Evolutionary conservation across 768 basidiomycete genomes (phyloP), one percentile per base, ranked within the genome.

Genomic region (Daedalea quercina): DNA sequence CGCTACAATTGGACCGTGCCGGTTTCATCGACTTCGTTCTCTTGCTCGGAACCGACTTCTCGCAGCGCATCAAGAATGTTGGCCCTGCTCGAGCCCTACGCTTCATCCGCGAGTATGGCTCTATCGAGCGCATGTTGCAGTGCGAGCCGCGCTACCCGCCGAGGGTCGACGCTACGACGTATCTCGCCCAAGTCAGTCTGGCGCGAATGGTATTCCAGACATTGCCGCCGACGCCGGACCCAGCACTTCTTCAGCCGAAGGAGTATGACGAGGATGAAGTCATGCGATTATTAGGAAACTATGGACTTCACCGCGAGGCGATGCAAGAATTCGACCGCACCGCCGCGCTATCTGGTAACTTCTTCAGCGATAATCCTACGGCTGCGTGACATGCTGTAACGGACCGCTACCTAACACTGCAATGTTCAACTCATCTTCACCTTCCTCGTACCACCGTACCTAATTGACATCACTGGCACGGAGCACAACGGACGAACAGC

Each of bases 31-130:
- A 96, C 69, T 93, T 95, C 67, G 84, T 82, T 0, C 79, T 95
- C 47, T 75, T 96, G 6, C 77, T 94, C 9, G 94, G 94, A 11
- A 95, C 93, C 1, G 94, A 96, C 67, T 94, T 95, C 60, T 85
- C 90, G 0, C 81, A 85, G 44, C 82, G 94, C 3, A 88, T 96
- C 54, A 86, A 80, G 52, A 83, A 85, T 54, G 73, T 95, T 1
- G 94, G 94, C 0, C 92, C 93, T 1, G 63, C 71, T 0, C 83
- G 82, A 2, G 91, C 91, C 1, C 80, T 90, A 60, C 83, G 82
- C 59, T 80, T 87, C 57, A 89, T 95, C 47, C 77, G 76, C 47
- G 71, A 79, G 57, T 69, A 92, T 63, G 81, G 82, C 3, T 75
- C 78, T 7, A 93, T 95, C 58, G 90, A 93, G 65, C 69, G 73